These are phyloP conservation scores for Saksenaea oblongispora DNA, from an alignment of 371 early-diverging fungal genomes.

Conservation along the genomic window DNA sequence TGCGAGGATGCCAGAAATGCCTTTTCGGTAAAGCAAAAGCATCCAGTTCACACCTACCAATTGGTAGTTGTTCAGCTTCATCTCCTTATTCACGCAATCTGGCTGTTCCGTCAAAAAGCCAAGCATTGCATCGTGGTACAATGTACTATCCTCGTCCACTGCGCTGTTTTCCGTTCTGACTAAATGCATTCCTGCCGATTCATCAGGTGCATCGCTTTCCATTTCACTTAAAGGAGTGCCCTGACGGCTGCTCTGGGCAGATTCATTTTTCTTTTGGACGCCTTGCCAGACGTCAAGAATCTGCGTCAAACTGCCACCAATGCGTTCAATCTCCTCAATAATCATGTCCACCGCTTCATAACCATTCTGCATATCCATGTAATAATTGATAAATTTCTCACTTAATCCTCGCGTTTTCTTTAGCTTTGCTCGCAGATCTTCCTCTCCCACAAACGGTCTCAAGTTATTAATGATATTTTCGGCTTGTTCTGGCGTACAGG, in stretches of 20 bases:
- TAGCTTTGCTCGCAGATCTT: constrained; percentile 53
- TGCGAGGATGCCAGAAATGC: constrained; percentile 86
- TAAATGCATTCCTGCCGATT: constrained; percentile 29
- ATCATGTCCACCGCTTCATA: constrained; percentile 75
- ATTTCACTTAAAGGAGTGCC: constrained; percentile 17
- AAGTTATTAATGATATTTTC: constrained; percentile 46
- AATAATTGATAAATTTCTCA: constrained; percentile 58
- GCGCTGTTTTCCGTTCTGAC: constrained; percentile 23
- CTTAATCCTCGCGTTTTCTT: constrained; percentile 62
- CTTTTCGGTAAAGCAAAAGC: constrained; percentile 74
- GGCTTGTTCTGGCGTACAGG: constrained; percentile 65
- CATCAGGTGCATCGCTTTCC: constrained; percentile 32
- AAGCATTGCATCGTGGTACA: constrained; percentile 41
- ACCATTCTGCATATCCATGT: constrained; percentile 67
- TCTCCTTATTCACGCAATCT: constrained; percentile 45
- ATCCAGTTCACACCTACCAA: constrained; percentile 95
- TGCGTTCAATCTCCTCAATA: constrained; percentile 61
- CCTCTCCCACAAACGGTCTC: constrained; percentile 67
- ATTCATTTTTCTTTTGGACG: constrained; percentile 15
- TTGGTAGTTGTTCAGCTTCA: constrained; percentile 88
- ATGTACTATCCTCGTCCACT: constrained; percentile 14
- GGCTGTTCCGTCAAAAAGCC: constrained; percentile 61
- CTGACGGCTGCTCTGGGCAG: constrained; percentile 19
- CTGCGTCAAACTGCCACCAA: constrained; percentile 52
- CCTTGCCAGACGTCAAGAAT: constrained; percentile 58